A percentile compares a stretch with the other conserved stretches of the same genome.
Conservation (phyloP, 352 stramenopile species). For the Phytophthora fragariae region DNA sequence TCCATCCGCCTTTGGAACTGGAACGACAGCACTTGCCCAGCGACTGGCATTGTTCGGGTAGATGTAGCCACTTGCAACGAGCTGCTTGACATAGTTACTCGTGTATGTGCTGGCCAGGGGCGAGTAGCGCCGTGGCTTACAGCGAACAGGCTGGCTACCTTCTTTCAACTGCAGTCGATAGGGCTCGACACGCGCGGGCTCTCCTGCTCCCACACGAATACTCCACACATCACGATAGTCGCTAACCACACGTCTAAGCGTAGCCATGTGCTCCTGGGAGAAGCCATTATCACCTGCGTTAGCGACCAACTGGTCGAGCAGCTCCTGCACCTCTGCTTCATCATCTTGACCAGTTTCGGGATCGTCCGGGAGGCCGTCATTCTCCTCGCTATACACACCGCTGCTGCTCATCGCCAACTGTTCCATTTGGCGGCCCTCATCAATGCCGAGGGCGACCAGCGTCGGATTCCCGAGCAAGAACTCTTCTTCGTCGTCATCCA, state of each 20-base stretch:
- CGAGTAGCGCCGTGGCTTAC: neutral
- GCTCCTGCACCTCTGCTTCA: neutral
- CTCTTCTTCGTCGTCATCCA: neutral
- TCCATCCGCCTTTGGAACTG: neutral
- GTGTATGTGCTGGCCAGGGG: neutral
- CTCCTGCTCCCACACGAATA: neutral
- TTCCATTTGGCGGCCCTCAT: neutral
- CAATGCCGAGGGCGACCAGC: neutral
- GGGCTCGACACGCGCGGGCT: neutral
- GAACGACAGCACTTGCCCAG: neutral
- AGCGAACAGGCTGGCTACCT: neutral
- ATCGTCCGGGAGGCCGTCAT: neutral
- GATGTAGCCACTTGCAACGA: neutral
- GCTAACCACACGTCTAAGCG: neutral
- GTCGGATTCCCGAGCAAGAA: neutral
- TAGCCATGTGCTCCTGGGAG: neutral
- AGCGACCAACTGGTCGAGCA: neutral
- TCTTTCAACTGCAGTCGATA: neutral
- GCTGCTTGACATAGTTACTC: neutral
- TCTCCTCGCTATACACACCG: neutral
- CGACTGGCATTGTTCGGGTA: neutral
- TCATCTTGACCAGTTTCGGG: neutral
- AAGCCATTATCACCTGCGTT: neutral
- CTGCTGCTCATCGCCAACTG: neutral
- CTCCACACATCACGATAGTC: neutral